These are phyloP conservation scores for Berberis thunbergii DNA, from an alignment of 164 flowering plant species.

Conservation along the genomic window DNA sequence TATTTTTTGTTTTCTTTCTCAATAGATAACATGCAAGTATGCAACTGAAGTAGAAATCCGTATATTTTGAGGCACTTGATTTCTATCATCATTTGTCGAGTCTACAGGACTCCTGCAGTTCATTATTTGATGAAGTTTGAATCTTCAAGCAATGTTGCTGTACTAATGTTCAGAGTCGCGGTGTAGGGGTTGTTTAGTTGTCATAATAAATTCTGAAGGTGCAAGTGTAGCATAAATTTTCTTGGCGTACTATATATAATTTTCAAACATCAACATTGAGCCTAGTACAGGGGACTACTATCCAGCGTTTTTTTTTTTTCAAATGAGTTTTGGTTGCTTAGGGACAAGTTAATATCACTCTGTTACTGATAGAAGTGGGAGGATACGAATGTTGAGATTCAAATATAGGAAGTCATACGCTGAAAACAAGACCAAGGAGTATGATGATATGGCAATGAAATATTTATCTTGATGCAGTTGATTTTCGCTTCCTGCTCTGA, in stretches of 20 bases:
- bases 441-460: conserved; percentile 97
- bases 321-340: conserved; percentile 97
- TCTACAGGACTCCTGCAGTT: too few species aligned
- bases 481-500: too few species aligned
- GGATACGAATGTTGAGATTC: conserved; percentile 75
- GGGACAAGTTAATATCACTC: conserved; percentile 66
- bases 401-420: conserved; percentile 86
- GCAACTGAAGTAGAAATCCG: too few species aligned
- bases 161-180: too few species aligned
- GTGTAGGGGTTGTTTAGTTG: background rate
- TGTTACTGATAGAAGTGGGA: conserved; percentile 88
- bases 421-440: conserved; percentile 86
- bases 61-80: too few species aligned
- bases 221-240: conserved; percentile 8
- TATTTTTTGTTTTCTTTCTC: too few species aligned
- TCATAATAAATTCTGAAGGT: background rate
- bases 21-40: too few species aligned
- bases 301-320: conserved; percentile 47
- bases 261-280: conserved; percentile 67
- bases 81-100: too few species aligned
- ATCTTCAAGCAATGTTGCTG: too few species aligned
- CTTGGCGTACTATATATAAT: conserved; percentile 30
- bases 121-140: too few species aligned
- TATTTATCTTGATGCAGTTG: conserved; percentile 39
- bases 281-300: conserved; percentile 65